phyloP scores from a whole-genome alignment of 139 green algal species.

The Chlorella sp. region DNA sequence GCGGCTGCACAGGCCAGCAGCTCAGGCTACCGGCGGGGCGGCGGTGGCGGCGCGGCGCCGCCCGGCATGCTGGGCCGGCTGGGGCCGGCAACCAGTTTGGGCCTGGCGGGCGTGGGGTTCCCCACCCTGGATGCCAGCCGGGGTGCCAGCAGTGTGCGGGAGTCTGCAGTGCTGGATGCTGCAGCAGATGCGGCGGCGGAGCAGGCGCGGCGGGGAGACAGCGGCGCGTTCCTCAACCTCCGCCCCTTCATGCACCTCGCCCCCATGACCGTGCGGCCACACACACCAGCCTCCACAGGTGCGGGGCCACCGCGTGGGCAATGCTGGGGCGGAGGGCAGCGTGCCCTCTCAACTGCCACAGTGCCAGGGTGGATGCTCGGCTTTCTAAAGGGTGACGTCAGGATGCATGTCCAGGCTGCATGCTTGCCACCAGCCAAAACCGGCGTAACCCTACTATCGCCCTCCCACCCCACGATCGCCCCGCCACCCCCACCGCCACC shows the following conservation, averaged over 20 bases:
- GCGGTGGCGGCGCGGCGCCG: neutral
- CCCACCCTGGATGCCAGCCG: neutral
- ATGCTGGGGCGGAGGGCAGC: no score
- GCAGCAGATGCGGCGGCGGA: conserved; percentile 1
- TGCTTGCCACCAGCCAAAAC: no score
- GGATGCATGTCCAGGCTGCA: no score
- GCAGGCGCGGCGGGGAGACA: no score
- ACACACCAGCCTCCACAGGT: neutral
- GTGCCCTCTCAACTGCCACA: no score
- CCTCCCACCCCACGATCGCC: no score
- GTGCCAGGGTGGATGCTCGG: no score
- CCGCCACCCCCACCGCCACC: no score
- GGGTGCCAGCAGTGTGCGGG: neutral
- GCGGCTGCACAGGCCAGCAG: conserved; percentile 32
- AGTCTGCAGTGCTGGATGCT: neutral
- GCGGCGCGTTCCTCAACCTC: conserved; percentile 76
- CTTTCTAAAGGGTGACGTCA: no score
- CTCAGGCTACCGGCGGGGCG: neutral
- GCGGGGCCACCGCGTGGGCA: neutral
- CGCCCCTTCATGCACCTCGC: conserved; percentile 82
- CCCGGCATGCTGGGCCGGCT: neutral
- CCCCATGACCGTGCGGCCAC: conserved; percentile 64
- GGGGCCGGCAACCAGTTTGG: conserved; percentile 21
- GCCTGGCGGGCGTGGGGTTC: neutral
- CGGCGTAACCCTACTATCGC: no score